Percentiles rank a stretch among this genome's conserved stretches.
These are phyloP conservation scores for Heritiera littoralis DNA, from an alignment of 345 rosid species.

Conservation along the genomic window DNA sequence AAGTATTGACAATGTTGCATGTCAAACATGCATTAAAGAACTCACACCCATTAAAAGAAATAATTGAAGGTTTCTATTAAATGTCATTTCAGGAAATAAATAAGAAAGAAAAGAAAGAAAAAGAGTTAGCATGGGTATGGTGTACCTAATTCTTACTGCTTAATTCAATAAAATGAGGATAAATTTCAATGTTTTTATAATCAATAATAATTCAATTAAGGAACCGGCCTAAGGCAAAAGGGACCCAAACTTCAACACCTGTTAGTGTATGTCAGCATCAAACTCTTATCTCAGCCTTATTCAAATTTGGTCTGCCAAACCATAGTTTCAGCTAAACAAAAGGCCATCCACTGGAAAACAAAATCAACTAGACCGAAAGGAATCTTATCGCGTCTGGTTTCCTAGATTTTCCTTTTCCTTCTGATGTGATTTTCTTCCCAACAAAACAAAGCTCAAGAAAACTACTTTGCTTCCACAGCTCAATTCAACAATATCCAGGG, in stretches of 20 bases:
- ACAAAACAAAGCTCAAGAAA: neutral
- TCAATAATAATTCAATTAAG: slow-evolving; percentile 15
- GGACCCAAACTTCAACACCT: slow-evolving; percentile 25
- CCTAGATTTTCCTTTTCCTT: slow-evolving; percentile 7
- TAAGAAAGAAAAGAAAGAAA: neutral
- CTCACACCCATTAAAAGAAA: neutral
- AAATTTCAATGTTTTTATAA: slow-evolving; percentile 1
- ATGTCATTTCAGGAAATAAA: neutral
- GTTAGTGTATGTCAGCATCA: slow-evolving; percentile 36
- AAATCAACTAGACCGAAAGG: slow-evolving; percentile 21
- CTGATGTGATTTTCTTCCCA: slow-evolving; percentile 5
- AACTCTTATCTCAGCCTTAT: slow-evolving; percentile 27
- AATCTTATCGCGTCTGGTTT: slow-evolving; percentile 27
- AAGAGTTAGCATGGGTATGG: neutral
- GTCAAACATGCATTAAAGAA: neutral
- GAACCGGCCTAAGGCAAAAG: slow-evolving; percentile 16
- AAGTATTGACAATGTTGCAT: too few relatives aligned
- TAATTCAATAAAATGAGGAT: neutral
- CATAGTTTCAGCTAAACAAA: slow-evolving; percentile 2
- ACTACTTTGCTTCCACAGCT: slow-evolving; percentile 29
- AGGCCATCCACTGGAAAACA: slow-evolving; percentile 23
- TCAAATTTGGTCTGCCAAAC: slow-evolving; percentile 29
- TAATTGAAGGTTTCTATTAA: neutral
- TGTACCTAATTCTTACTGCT: neutral
- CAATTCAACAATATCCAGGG: slow-evolving; percentile 14